Conservation (phyloP, 225 moss, liverwort and hornwort species). For the Neckera pumila region DNA sequence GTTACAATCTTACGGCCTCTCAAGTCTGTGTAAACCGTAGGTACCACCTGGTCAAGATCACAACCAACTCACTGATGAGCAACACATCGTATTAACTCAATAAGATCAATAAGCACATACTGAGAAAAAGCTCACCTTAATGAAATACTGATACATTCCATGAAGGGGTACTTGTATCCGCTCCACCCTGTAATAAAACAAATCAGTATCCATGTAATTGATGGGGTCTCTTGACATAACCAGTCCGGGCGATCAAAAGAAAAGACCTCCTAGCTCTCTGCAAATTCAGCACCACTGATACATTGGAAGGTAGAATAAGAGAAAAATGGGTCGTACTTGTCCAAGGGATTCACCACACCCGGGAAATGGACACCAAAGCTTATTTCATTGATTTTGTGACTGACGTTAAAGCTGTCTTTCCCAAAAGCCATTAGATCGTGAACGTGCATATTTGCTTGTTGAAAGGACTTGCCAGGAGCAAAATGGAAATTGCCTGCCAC, state of each 20-base stretch:
- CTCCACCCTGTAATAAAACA: constrained; percentile 41
- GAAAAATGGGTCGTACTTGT: constrained; percentile 42
- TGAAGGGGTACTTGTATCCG: constrained; percentile 57
- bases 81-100: not conserved
- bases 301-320: not conserved
- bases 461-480: constrained; percentile 98
- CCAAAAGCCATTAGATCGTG: constrained; percentile 92
- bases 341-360: constrained; percentile 88
- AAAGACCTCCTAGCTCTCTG: not conserved
- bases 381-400: constrained; percentile 83
- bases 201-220: not conserved
- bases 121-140: constrained; percentile 50
- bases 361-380: constrained; percentile 94
- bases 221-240: not conserved
- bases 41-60: constrained; percentile 55
- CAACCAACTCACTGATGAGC: not conserved
- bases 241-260: not conserved
- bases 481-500: constrained; percentile 99
- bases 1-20: constrained; percentile 66
- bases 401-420: constrained; percentile 89
- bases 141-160: constrained; percentile 98
- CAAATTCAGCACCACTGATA: not conserved
- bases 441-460: constrained; percentile 96
- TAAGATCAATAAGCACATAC: not conserved
- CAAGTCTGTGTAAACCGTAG: constrained; percentile 79